Base-by-base conservation (phyloP, 2,329 filamentous ascomycete genomes). In the Fonsecaea erecta region DNA sequence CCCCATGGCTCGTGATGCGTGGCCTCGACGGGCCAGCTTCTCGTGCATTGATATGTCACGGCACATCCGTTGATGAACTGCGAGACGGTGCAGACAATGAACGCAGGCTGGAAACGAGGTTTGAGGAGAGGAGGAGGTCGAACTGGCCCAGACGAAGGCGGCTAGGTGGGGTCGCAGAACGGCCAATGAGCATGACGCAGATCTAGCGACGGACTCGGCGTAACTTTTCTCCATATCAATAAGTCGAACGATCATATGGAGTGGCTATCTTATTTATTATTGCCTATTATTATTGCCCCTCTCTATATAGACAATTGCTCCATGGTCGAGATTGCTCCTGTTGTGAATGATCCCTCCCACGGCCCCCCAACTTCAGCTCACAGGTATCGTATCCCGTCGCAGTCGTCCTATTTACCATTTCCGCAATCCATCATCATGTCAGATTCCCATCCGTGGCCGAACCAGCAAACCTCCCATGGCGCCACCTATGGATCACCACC, bases 1-100 rank as follows among this genome's bases (percentile, higher is more conserved):
- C 59, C 59, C 59, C 48, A 65, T 52, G 21, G 37, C 16, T 62
- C 37, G 14, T 16, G 37, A 24, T 24, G 43, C 21, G 43, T 1
- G 18, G 43, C 18, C 43, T 24, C 18, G 1, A 48, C 5, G 18
- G 43, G 18, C 21, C 9, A 9, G 18, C 18, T 48, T 48, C 43
- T 48, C 43, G 2, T 24, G 43, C 12, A 48, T 7, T 24, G 18
- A 4, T 12, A 3, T 12, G 18, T 24, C 21, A 14, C 11, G 1
- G 43, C 43, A 48, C 21, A 48, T 48, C 11, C 43, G 43, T 12
- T 1, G 21, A 24, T 12, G 43, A 24, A 11, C 4, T 21, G 18
- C 43, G 43, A 24, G 43, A 24, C 18, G 9, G 16, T 24, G 43
- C 21, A 24, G 43, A 48, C 18, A 48, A 48, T 48, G 18, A 24